A percentile compares a stretch with the other conserved stretches of the same genome.
Conservation (phyloP, 805 yeast species). For the Lipomyces sp. region DNA sequence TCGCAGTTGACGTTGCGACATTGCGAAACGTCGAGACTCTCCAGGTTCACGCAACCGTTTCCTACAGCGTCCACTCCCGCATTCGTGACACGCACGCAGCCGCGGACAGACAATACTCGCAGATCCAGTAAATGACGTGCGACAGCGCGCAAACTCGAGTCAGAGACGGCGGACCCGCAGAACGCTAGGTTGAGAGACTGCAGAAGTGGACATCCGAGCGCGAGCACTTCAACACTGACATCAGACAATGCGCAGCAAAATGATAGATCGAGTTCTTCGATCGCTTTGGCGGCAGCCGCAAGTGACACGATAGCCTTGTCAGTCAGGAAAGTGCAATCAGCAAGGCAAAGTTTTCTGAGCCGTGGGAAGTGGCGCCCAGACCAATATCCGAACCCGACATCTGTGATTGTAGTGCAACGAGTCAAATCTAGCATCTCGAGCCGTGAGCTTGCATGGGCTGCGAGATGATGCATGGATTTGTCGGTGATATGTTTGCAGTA, state of each 20-base stretch:
- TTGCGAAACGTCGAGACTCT: conserved; percentile 65
- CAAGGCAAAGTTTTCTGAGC: conserved; percentile 57
- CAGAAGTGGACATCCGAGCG: conserved; percentile 66
- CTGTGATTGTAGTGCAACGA: conserved; percentile 78
- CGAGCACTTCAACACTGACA: conserved; percentile 65
- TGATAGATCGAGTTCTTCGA: conserved; percentile 63
- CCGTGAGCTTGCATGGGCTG: conserved; percentile 60
- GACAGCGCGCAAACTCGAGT: conserved; percentile 64
- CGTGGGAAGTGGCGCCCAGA: conserved; percentile 59
- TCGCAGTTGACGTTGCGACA: conserved; percentile 58
- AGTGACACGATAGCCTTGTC: conserved; percentile 67
- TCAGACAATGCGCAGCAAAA: conserved; percentile 80
- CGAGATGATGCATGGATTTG: conserved; percentile 64
- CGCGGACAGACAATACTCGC: conserved; percentile 59
- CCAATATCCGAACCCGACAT: conserved; percentile 73
- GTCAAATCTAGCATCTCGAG: conserved; percentile 65
- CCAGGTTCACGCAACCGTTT: conserved; percentile 59
- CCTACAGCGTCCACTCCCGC: conserved; percentile 74
- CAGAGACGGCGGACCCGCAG: conserved; percentile 82
- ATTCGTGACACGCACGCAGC: conserved; percentile 76
- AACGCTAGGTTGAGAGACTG: conserved; percentile 63
- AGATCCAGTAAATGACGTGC: conserved; percentile 59
- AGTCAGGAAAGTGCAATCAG: conserved; percentile 75
- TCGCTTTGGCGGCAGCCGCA: conserved; percentile 63
- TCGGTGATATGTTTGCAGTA: conserved; percentile 80